phyloP scores from a whole-genome alignment of 176 grass and related monocot species.

The Lolium multiflorum region DNA sequence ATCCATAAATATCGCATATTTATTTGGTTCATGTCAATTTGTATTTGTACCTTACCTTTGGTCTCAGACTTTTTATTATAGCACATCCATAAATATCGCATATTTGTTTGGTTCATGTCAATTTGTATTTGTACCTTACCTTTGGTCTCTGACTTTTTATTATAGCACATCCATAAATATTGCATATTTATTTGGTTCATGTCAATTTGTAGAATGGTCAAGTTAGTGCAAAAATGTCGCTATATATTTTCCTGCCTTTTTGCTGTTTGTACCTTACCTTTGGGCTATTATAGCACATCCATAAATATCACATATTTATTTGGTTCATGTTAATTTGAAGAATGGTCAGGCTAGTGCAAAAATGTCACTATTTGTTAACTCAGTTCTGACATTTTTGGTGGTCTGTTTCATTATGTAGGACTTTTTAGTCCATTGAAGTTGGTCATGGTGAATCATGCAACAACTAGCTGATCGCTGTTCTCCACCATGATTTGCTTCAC shows the following conservation, averaged over 20 bases:
- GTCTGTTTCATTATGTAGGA: neutral
- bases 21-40: no score
- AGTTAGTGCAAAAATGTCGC: no score
- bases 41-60: neutral
- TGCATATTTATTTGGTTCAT: no score
- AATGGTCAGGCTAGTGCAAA: neutral
- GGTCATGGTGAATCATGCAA: conserved; percentile 3
- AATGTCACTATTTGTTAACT: neutral
- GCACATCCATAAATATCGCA: no score
- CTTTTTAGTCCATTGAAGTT: neutral
- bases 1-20: no score
- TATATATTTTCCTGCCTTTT: neutral
- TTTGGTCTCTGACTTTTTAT: neutral
- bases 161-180: neutral
- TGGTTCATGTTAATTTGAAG: neutral
- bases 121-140: neutral
- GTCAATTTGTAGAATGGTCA: no score
- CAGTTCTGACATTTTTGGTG: neutral
- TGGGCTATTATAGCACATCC: neutral
- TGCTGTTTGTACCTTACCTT: neutral
- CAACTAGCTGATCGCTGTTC: neutral
- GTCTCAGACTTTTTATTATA: neutral
- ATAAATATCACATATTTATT: neutral
- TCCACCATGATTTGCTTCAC: neutral
- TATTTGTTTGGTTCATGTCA: no score